phyloP scores from a whole-genome alignment of 2,329 filamentous ascomycete genomes.

The Diaporthe sp. region DNA sequence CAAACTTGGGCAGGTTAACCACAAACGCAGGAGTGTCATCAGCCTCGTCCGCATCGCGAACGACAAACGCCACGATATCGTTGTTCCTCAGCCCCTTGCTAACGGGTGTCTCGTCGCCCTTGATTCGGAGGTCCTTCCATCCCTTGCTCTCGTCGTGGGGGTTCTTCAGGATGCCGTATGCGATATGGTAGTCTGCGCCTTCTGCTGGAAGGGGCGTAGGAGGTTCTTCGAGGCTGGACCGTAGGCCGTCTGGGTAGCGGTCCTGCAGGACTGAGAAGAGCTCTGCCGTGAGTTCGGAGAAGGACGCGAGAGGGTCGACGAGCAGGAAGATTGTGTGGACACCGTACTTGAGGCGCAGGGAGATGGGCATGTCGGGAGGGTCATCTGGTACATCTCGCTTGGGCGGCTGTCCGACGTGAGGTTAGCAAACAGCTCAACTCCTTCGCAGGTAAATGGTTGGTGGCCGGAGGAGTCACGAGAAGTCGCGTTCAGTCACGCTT shows the following conservation, averaged over 20 bases:
- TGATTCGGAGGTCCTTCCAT: conserved; percentile 62
- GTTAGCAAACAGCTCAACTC: not conserved
- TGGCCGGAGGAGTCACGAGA: not conserved
- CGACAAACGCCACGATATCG: conserved; percentile 63
- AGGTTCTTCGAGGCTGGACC: conserved; percentile 50
- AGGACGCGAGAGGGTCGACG: conserved; percentile 69
- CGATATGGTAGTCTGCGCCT: conserved; percentile 58
- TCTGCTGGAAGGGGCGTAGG: conserved; percentile 56
- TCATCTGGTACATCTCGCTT: conserved; percentile 44
- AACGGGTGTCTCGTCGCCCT: conserved; percentile 55
- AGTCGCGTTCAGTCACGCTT: not conserved
- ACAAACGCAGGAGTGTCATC: conserved; percentile 58
- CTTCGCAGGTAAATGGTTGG: too few relatives aligned
- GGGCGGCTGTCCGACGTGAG: conserved; percentile 30
- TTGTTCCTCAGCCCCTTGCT: conserved; percentile 62
- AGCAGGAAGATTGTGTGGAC: conserved; percentile 80
- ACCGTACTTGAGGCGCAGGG: conserved; percentile 80
- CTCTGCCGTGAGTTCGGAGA: conserved; percentile 69
- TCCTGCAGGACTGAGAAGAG: conserved; percentile 72
- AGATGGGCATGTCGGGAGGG: conserved; percentile 65
- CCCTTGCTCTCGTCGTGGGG: conserved; percentile 61
- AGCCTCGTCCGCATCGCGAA: conserved; percentile 55
- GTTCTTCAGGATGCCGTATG: conserved; percentile 62
- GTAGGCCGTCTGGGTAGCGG: conserved; percentile 68
- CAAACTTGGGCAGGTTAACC: conserved; percentile 60